Percentiles rank a stretch among this genome's conserved stretches.
phyloP scores from a whole-genome alignment of 192 early-diverging fungal genomes.

The Spizellomyces sp. region DNA sequence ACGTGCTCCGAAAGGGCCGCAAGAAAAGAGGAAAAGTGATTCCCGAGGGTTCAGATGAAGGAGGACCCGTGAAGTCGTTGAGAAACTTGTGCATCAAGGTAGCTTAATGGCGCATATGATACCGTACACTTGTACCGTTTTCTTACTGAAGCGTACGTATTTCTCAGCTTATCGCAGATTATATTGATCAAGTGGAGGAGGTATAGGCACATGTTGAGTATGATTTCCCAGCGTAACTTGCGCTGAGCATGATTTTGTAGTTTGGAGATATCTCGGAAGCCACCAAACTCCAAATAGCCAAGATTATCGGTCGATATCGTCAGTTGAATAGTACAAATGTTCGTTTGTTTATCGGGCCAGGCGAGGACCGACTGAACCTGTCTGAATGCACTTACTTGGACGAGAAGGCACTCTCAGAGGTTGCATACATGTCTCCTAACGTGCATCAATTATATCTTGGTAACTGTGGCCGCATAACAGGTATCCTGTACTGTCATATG shows the following conservation, averaged over 20 bases:
- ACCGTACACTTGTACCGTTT: neutral
- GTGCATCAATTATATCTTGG: slow-evolving; percentile 65
- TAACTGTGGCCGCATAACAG: slow-evolving; percentile 73
- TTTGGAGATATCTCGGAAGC: slow-evolving; percentile 78
- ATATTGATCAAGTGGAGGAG: slow-evolving; percentile 79
- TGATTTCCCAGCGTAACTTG: no score
- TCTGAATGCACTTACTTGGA: slow-evolving; percentile 80
- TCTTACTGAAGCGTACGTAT: neutral
- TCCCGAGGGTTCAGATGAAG: slow-evolving; percentile 19
- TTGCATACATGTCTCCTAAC: slow-evolving; percentile 66
- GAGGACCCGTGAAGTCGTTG: slow-evolving; percentile 25
- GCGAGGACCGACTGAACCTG: slow-evolving; percentile 58
- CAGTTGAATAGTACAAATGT: slow-evolving; percentile 64
- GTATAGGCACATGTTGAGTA: slow-evolving; percentile 19
- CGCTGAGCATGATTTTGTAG: slow-evolving; percentile 10
- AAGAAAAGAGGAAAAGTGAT: slow-evolving; percentile 19
- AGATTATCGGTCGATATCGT: slow-evolving; percentile 78
- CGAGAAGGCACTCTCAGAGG: slow-evolving; percentile 52
- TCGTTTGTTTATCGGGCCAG: slow-evolving; percentile 70
- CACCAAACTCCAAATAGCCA: slow-evolving; percentile 72
- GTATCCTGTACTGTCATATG: slow-evolving; percentile 21
- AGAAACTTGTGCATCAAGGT: slow-evolving; percentile 48
- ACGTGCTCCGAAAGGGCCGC: slow-evolving; percentile 4
- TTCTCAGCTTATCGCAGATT: slow-evolving; percentile 63
- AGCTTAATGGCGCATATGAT: neutral